Conservation (phyloP, 139 green algal genomes). For the Volvox africanus region DNA sequence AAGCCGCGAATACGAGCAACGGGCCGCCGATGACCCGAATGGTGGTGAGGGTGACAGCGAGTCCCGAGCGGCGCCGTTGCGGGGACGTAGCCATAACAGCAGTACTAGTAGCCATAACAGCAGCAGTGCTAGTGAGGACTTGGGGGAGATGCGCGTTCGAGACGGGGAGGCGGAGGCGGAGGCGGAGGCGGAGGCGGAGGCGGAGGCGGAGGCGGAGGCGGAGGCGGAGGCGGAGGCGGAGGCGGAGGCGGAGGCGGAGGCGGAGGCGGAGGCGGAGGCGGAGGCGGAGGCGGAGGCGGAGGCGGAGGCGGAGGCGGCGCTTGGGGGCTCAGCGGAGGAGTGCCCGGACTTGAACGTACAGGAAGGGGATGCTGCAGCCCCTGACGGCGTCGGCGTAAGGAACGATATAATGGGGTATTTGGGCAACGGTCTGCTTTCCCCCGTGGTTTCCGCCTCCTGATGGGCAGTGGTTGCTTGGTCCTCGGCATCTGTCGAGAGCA, state of each 20-base stretch:
- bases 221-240: neutral
- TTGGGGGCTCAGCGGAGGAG: too few species aligned
- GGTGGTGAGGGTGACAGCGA: neutral
- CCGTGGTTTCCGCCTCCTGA: too few species aligned
- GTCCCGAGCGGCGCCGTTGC: neutral
- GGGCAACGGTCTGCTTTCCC: too few species aligned
- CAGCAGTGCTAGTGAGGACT: neutral
- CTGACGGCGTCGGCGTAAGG: too few species aligned
- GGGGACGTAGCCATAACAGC: neutral
- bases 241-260: neutral
- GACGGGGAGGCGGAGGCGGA: neutral
- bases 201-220: neutral
- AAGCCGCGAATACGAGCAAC: neutral
- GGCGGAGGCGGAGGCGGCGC: neutral
- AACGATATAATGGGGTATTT: too few species aligned
- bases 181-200: neutral
- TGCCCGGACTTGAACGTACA: too few species aligned
- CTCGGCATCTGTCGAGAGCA: too few species aligned
- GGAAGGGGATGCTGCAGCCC: too few species aligned
- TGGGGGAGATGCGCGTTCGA: neutral
- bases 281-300: neutral
- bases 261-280: neutral
- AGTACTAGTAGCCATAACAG: neutral
- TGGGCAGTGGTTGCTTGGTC: too few species aligned
- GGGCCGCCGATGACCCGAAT: neutral